Percentiles rank a stretch among this genome's conserved stretches.
These are phyloP conservation scores for Fusarium cicatricum DNA, from an alignment of 2,329 filamentous ascomycete genomes.

Conservation along the genomic window DNA sequence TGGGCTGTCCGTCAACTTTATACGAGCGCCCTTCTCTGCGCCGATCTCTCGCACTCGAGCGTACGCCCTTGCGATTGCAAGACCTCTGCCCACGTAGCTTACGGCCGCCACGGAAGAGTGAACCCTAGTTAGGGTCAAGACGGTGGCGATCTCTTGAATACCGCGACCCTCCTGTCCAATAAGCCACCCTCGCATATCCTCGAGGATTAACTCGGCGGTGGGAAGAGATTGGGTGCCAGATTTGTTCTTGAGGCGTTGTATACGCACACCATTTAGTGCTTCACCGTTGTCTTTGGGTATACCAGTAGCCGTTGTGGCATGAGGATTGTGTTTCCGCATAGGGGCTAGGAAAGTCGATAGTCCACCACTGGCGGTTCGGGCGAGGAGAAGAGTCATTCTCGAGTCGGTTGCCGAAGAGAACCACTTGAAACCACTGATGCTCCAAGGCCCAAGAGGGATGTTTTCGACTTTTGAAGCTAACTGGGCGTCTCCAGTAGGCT, in stretches of 20 bases:
- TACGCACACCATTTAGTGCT: slow-evolving; percentile 71
- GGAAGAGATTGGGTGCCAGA: slow-evolving; percentile 74
- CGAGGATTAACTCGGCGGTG: slow-evolving; percentile 75
- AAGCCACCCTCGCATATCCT: slow-evolving; percentile 69
- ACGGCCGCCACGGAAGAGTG: slow-evolving; percentile 63
- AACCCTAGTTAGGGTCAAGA: slow-evolving; percentile 73
- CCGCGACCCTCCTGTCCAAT: slow-evolving; percentile 73
- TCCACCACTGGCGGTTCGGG: slow-evolving; percentile 55
- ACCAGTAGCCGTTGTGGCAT: slow-evolving; percentile 44
- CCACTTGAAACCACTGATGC: slow-evolving; percentile 74
- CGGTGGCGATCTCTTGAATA: slow-evolving; percentile 71
- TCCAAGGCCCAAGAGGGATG: slow-evolving; percentile 63
- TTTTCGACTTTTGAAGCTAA: slow-evolving; percentile 32
- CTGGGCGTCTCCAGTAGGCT: slow-evolving; percentile 4
- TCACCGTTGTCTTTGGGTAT: slow-evolving; percentile 39
- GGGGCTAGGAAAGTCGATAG: slow-evolving; percentile 66
- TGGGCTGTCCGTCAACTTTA: slow-evolving; percentile 59
- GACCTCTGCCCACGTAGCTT: slow-evolving; percentile 62
- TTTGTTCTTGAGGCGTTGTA: slow-evolving; percentile 77
- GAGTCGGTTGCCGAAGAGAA: slow-evolving; percentile 47
- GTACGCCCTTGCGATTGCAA: slow-evolving; percentile 66
- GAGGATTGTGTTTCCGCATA: slow-evolving; percentile 56
- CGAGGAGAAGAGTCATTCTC: slow-evolving; percentile 68
- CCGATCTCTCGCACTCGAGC: slow-evolving; percentile 64
- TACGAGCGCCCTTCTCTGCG: slow-evolving; percentile 52